Base-by-base conservation (phyloP, 192 early-diverging fungal genomes). In the Linnemannia hyalina region DNA sequence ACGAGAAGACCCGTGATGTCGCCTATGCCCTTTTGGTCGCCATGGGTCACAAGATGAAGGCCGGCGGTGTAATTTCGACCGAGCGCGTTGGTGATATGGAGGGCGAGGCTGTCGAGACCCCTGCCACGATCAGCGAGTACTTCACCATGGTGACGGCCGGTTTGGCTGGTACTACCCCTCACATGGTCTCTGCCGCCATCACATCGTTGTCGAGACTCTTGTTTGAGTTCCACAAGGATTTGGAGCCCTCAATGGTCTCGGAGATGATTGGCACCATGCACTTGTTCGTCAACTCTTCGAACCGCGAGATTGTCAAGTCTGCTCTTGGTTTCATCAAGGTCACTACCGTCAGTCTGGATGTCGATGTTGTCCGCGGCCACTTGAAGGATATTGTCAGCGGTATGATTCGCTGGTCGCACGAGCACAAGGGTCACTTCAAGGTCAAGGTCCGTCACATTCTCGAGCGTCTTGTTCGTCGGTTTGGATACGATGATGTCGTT, bases 301-400 rank as follows among this genome's bases (percentile, higher is more conserved):
- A 96, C 89, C 90, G 96, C 55, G 98, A 99, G 90, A 94, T 99
- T 70, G 95, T 97, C 68, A 97, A 97, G 88, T 91, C 96, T 26
- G 95, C 94, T 13, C 89, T 99, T 15, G 97, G 97, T 8, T 98
- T 99, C 87, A 91, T 98, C 88, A 99, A 99, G 91, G 97, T 98
- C 4, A 93, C 93, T 52, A 91, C 95, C 6, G 95, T 98, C 36
- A 90, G 93, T 36, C 79, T 99, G 41, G 94, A 95, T 75, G 91
- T 91, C 68, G 93, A 94, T 4, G 78, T 94, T 32, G 88, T 99
- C 32, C 91, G 91, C 68, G 91, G 90, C 6, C 94, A 95, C 69
- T 90, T 99, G 77, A 89, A 88, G 70, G 88, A 92, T 42, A 95
- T 99, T 85, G 93, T 98, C 41, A 68, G 73, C 10, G 89, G 93